Conservation (phyloP, 768 basidiomycete species). For the Tricholoma hemisulphureum region DNA sequence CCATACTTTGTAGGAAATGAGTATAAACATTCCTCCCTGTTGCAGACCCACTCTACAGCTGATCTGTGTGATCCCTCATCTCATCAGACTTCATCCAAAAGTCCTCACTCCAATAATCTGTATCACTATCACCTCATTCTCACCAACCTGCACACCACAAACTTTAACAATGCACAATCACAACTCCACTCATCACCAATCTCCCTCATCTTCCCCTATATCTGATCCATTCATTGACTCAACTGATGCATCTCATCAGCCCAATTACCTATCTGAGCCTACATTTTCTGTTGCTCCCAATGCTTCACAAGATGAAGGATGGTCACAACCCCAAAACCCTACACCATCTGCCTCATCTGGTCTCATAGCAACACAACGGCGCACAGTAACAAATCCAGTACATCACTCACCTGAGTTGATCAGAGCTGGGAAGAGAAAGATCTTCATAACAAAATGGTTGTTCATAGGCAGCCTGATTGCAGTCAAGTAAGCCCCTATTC, state of each 20-base stretch:
- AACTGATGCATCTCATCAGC: not conserved
- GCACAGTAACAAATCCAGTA: not conserved
- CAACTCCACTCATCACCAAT: not conserved
- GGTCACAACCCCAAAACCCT: not conserved
- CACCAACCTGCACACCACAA: no score
- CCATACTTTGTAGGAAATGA: no score
- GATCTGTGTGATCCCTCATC: no score
- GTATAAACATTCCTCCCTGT: no score
- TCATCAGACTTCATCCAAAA: no score
- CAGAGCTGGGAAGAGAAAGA: not conserved
- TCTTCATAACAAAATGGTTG: not conserved
- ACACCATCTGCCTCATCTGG: not conserved
- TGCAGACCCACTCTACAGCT: no score
- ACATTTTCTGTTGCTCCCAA: not conserved
- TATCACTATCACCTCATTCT: no score
- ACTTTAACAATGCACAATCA: no score
- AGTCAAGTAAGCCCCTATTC: not conserved
- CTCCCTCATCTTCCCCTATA: not conserved
- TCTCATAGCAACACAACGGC: not conserved
- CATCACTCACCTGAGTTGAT: not conserved
- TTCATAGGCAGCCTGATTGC: not conserved
- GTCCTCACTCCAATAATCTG: no score
- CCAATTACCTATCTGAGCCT: not conserved
- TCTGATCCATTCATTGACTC: not conserved
- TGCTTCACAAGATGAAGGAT: not conserved